Evolutionary conservation across 2,329 filamentous ascomycete genomes (phyloP).

Genomic region (Chaetomium globosum): DNA sequence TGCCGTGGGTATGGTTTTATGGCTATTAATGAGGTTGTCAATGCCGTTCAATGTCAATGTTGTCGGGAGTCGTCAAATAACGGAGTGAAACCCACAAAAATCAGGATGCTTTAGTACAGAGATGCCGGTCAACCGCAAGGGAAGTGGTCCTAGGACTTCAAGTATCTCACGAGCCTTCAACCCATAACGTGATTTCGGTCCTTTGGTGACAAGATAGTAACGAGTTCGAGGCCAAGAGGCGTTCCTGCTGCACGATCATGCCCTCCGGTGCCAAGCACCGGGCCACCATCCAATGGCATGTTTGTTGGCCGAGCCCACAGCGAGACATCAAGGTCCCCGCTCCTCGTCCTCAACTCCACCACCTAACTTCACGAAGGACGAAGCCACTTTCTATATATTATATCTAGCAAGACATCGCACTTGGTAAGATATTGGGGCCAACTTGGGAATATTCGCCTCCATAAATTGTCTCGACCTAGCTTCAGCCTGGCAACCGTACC

Average conservation of each 20-base stretch:
- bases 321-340: conserved; percentile 21
- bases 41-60: too few species aligned
- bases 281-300: conserved; percentile 11
- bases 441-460: background rate
- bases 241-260: background rate
- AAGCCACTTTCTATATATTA: too few species aligned
- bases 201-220: background rate
- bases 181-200: background rate
- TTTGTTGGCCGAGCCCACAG: conserved; percentile 12
- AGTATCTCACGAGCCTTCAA: background rate
- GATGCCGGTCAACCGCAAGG: background rate
- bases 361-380: background rate
- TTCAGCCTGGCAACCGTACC: conserved; percentile 38
- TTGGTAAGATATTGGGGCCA: background rate
- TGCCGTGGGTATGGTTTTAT: background rate
- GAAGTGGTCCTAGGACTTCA: background rate
- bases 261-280: conserved; percentile 14
- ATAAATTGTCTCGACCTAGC: background rate
- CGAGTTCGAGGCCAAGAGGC: background rate
- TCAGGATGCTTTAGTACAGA: too few species aligned
- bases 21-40: background rate
- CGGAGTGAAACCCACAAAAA: background rate
- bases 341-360: conserved; percentile 14
- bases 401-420: background rate
- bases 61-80: background rate